Evolutionary conservation across 225 moss, liverwort and hornwort species (phyloP), one percentile per base, ranked within the genome.

Genomic region (Bryoerythrophyllum caledonicum): DNA sequence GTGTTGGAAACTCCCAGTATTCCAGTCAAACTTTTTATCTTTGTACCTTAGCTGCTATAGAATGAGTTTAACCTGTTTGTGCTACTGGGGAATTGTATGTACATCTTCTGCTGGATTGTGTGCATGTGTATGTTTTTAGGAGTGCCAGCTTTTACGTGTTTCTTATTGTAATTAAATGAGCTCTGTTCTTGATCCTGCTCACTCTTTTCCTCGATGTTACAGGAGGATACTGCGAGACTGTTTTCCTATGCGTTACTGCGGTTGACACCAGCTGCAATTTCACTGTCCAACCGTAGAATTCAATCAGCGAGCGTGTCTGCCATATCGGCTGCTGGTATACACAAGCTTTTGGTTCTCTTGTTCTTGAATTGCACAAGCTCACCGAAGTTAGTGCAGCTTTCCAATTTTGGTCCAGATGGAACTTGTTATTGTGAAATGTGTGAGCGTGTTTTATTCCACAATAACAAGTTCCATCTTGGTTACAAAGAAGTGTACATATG

Each of bases 151-250:
- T 59, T 40, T 17, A 11, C 15, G 34, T 24, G 37, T 48, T 65
- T 40, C 65, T 65, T 60, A 21, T 66, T 51, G 62, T 35, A 21
- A 77, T 37, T 28, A 10, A 24, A 53, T 23, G 32, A 52, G 62
- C 70, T 54, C n/a, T 62, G 27, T 62, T 21, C n/a, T 63, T 54
- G 40, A 10, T 14, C 20, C 69, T 56, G 19, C 60, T 71, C 35
- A 58, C 44, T 60, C 17, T 49, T 76, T 67, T 68, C 7, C 52
- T 68, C 67, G 55, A 80, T 68, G 69, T 74, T 80, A 57, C 81
- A 93, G 93, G 89, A 62, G 26, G 93, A 94, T 73, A 91, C 91
- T 51, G 82, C 88, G 30, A 83, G 81, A 61, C 66, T 94, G 40
- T 88, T 85, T 78, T 78, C 81, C 53, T 94, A 91, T 86, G 87